These are phyloP conservation scores for Leccinum variicolor DNA, from an alignment of 768 basidiomycete species.

Conservation along the genomic window DNA sequence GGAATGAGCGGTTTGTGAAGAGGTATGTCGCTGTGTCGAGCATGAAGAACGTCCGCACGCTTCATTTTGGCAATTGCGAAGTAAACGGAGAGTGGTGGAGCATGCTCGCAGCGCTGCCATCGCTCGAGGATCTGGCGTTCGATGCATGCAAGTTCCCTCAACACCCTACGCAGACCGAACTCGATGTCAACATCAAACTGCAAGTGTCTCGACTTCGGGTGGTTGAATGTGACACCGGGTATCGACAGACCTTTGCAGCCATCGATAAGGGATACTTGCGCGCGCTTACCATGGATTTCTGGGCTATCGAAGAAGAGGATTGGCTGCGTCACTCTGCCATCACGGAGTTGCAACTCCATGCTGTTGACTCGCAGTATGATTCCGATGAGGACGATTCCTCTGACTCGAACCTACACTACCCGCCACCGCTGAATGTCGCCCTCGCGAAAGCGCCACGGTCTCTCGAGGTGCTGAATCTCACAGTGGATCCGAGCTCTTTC, in stretches of 20 bases:
- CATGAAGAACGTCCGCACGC: background rate
- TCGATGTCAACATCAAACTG: background rate
- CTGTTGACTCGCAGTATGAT: background rate
- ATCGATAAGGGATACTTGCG: background rate
- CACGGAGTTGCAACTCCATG: background rate
- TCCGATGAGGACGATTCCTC: too few relatives aligned
- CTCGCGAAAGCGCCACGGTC: background rate
- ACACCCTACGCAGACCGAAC: background rate
- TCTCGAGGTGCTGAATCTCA: background rate
- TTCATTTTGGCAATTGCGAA: background rate
- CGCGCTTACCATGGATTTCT: background rate
- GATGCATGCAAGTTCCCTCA: background rate
- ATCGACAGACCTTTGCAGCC: background rate
- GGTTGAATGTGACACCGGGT: background rate
- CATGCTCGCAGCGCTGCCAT: background rate
- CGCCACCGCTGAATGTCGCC: background rate
- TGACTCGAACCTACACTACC: too few relatives aligned
- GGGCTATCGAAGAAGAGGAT: background rate
- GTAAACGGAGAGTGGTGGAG: background rate
- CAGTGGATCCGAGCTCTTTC: background rate
- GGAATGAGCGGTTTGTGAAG: background rate
- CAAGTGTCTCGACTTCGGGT: background rate
- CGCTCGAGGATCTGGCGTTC: background rate
- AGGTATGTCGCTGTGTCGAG: background rate
- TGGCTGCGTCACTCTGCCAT: background rate